These are phyloP conservation scores for Calycina marina DNA, from an alignment of 2,329 filamentous ascomycete genomes.

Conservation along the genomic window DNA sequence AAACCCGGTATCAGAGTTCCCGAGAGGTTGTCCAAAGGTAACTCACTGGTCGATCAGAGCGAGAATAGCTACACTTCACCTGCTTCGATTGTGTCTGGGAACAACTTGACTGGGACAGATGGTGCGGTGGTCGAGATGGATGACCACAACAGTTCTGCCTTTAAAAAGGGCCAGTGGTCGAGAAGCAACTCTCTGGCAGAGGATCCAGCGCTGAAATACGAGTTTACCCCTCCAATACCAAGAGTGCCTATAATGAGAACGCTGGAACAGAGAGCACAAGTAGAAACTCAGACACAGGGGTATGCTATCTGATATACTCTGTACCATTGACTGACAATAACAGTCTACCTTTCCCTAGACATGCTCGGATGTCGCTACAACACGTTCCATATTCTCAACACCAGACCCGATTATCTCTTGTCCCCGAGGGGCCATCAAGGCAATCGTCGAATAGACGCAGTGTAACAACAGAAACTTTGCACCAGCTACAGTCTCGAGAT, in stretches of 20 bases:
- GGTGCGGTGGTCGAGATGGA: no score
- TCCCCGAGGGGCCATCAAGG: slow-evolving; percentile 13
- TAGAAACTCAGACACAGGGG: background rate
- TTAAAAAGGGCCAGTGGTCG: no score
- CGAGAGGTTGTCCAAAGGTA: background rate
- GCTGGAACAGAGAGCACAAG: background rate
- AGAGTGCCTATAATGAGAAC: background rate
- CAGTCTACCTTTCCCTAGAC: slow-evolving; percentile 7
- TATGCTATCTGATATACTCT: background rate
- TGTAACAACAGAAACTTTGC: background rate
- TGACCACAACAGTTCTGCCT: no score
- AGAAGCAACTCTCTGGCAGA: background rate
- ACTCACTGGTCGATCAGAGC: background rate
- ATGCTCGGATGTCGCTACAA: slow-evolving; percentile 13
- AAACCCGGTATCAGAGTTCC: background rate
- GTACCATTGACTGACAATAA: slow-evolving; percentile 3
- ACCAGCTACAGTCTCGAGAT: slow-evolving; percentile 3
- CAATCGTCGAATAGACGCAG: slow-evolving; percentile 3
- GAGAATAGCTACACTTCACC: slow-evolving; percentile 1
- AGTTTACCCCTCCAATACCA: background rate
- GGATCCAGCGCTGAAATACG: background rate
- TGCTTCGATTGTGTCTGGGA: no score
- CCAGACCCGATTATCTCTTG: slow-evolving; percentile 16
- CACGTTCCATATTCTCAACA: slow-evolving; percentile 9
- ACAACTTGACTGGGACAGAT: no score